Base-by-base conservation (phyloP, 768 basidiomycete species). In the Leccinum broughii region DNA sequence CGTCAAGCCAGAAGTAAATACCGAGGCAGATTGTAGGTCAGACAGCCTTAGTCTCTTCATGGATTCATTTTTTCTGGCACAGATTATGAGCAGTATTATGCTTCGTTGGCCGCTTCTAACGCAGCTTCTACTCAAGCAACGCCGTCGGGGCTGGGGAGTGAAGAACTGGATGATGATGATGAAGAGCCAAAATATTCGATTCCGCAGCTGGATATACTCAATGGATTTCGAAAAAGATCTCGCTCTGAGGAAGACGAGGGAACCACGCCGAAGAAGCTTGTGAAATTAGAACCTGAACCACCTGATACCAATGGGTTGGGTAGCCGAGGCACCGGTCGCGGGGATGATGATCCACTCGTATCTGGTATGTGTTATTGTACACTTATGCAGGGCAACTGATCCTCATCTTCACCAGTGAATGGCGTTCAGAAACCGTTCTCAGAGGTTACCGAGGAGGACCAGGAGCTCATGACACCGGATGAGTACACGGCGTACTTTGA, bases 391-490 rank as follows among this genome's bases (percentile, higher is more conserved):
- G 48, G 24, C 28, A 7, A 15, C 39, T 58, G 24, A 60, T 32
- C 7, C 48, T 9, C 24, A 48, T 34, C 59, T 57, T 55, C 58
- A 46, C 46, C 63, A 92, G 94, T 98, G 26, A 87, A 88, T 61
- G 93, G 94, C 14, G 76, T 80, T 44, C 80, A 85, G 20, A 86
- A 91, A 66, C 81, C 84, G 7, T 89, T 91, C 66, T 90, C 87
- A 4, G 80, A 88, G 62, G 85, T 98, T 48, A 95, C 92, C 3
- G 95, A 97, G 66, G 95, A 94, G 64, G 89, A 95, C 70, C 89
- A 94, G 67, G 95, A 94, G 51, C 70, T 87, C 66, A 97, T 97
- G 95, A 92, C 92, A 4, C 88, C 92, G 2, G 95, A 95, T 58
- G 95, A 97, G 74, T 96, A 96, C 70, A 86, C 87, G 32, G 85